phyloP scores from a whole-genome alignment of 208 protist species.

The Strigomonas oncopelti region DNA sequence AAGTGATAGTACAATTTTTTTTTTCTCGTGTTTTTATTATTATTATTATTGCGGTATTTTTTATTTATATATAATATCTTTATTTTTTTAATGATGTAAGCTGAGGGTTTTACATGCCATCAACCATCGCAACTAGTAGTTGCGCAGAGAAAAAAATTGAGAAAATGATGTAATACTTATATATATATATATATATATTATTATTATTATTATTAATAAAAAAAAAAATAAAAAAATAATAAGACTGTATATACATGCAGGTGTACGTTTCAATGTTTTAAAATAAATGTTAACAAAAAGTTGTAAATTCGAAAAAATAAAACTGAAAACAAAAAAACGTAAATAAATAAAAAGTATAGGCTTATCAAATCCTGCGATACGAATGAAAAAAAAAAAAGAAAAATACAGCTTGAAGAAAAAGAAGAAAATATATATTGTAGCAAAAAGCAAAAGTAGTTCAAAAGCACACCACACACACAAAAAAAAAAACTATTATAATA shows the following conservation, averaged over 20 bases:
- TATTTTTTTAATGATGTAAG: too few species aligned
- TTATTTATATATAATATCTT: too few species aligned
- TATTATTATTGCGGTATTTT: too few species aligned
- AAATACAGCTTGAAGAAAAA: not conserved
- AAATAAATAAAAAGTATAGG: not conserved
- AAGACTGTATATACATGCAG: constrained; percentile 8
- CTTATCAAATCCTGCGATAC: not conserved
- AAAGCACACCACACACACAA: not conserved
- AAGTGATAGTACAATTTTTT: too few species aligned
- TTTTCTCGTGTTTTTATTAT: too few species aligned
- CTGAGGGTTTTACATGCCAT: too few species aligned
- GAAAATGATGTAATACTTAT: not conserved
- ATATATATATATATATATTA: not conserved
- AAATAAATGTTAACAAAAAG: constrained; percentile 5
- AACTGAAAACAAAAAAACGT: constrained; percentile 12
- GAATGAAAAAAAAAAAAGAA: constrained; percentile 1
- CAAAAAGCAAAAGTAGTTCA: not conserved
- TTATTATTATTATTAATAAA: not conserved
- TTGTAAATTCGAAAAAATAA: constrained; percentile 5
- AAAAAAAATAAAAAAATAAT: constrained; percentile 14
- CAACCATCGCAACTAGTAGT: not conserved
- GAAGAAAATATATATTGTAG: not conserved
- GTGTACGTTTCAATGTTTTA: not conserved
- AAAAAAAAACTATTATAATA: constrained; percentile 1
- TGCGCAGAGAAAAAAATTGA: constrained; percentile 1